Percentiles rank a stretch among this genome's conserved stretches.
These are phyloP conservation scores for Aspergillus puulaauensis DNA, from an alignment of 2,329 filamentous ascomycete species.

Conservation along the genomic window DNA sequence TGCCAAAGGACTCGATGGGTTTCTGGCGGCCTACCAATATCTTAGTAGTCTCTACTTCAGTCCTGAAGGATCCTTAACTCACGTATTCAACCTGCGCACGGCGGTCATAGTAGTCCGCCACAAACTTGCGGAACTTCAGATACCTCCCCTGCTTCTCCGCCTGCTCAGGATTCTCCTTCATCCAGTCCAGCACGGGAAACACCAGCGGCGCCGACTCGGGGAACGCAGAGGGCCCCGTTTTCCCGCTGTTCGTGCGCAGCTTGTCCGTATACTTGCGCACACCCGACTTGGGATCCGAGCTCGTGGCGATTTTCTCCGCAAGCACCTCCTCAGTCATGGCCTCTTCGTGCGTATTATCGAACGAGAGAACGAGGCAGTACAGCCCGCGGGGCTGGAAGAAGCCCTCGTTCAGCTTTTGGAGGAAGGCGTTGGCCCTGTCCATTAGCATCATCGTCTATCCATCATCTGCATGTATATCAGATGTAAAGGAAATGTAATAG, in stretches of 20 bases:
- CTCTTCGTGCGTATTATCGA: background rate
- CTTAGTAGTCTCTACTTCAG: background rate
- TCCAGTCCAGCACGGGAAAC: constrained; percentile 4
- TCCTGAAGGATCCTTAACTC: background rate
- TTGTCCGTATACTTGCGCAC: background rate
- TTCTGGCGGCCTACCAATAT: background rate
- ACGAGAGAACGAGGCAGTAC: constrained; percentile 9
- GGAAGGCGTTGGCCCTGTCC: background rate
- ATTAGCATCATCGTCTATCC: too few relatives aligned
- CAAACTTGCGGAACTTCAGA: constrained; percentile 1
- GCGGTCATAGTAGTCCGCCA: constrained; percentile 7
- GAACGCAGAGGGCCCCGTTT: background rate
- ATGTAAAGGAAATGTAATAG: too few relatives aligned
- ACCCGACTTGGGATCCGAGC: constrained; percentile 1
- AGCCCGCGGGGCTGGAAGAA: constrained; percentile 10
- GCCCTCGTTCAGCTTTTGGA: constrained; percentile 8
- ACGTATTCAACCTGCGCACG: constrained; percentile 8
- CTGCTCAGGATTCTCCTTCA: background rate
- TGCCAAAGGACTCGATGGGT: background rate
- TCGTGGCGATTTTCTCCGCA: background rate
- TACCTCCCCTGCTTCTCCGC: background rate
- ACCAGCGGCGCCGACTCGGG: background rate
- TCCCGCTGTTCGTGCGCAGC: background rate
- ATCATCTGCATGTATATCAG: too few relatives aligned
- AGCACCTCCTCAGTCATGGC: background rate